Conservation (phyloP, 495 filamentous ascomycete genomes). For the Aspergillus sclerotiicarbonarius region DNA sequence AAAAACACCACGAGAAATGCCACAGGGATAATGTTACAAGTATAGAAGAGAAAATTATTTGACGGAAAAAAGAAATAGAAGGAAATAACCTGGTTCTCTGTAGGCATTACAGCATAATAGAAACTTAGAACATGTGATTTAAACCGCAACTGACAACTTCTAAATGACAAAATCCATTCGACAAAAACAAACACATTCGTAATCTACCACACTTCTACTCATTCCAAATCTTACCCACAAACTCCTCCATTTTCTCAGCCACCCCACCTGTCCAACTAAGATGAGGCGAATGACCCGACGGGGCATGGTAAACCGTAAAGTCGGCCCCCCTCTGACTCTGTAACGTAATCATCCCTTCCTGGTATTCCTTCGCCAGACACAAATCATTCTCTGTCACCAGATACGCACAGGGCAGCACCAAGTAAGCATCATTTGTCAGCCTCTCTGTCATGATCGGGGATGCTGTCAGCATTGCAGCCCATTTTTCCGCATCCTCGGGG, state of each 20-base stretch:
- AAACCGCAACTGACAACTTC: too few species aligned
- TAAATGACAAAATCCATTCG: too few species aligned
- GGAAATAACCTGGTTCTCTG: too few species aligned
- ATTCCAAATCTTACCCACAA: not conserved
- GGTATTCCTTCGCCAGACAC: constrained; percentile 23
- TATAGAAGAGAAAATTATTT: too few species aligned
- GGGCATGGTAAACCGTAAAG: constrained; percentile 27
- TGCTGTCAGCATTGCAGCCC: constrained; percentile 33
- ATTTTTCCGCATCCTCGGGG: constrained; percentile 16
- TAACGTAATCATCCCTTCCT: constrained; percentile 28
- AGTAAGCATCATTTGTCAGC: constrained; percentile 34
- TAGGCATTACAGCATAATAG: too few species aligned
- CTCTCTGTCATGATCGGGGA: constrained; percentile 22
- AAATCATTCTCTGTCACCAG: constrained; percentile 29
- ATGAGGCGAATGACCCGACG: constrained; percentile 10
- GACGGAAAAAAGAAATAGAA: too few species aligned
- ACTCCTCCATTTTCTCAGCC: not conserved
- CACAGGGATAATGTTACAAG: too few species aligned
- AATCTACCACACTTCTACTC: too few species aligned
- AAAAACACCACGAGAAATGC: too few species aligned
- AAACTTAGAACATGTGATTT: too few species aligned
- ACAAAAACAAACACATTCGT: too few species aligned
- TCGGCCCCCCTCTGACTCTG: constrained; percentile 14
- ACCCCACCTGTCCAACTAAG: not conserved
- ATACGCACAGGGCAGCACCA: constrained; percentile 33